A percentile compares a stretch with the other conserved stretches of the same genome.
Conservation (phyloP, 139 green algal species). For the Chlorella sp. region DNA sequence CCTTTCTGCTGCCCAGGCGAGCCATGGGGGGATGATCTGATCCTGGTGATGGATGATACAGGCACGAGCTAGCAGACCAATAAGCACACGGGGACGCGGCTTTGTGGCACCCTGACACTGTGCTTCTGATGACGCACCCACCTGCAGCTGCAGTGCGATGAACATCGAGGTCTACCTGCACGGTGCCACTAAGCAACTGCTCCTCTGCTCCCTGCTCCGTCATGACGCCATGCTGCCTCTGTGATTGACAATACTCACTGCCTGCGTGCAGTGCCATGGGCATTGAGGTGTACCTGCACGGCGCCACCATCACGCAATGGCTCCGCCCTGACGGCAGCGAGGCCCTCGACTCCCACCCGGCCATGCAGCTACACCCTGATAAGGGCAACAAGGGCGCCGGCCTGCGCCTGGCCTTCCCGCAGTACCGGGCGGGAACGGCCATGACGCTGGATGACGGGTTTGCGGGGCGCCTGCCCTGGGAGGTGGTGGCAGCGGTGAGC, state of each 20-base stretch:
- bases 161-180: constrained; percentile 42
- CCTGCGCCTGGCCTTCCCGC: constrained; percentile 39
- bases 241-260: background rate
- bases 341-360: constrained; percentile 2
- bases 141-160: constrained; percentile 17
- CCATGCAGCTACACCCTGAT: background rate
- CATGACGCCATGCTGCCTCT: too few relatives aligned
- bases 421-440: constrained; percentile 33
- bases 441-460: constrained; percentile 32
- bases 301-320: constrained; percentile 47
- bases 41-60: too few relatives aligned
- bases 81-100: too few relatives aligned
- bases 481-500: constrained; percentile 40
- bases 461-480: constrained; percentile 36
- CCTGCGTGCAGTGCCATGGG: constrained; percentile 11
- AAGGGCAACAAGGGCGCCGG: background rate
- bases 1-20: too few relatives aligned
- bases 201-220: too few relatives aligned
- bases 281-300: constrained; percentile 45
- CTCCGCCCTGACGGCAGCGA: constrained; percentile 20
- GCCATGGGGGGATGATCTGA: too few relatives aligned
- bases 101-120: too few relatives aligned
- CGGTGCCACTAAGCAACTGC: too few relatives aligned
- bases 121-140: too few relatives aligned
- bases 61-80: too few relatives aligned